Percentiles rank a stretch among this genome's conserved stretches.
Evolutionary conservation across 2,329 filamentous ascomycete genomes (phyloP).

Genomic region (Teratosphaeria pseudoeucalypti): DNA sequence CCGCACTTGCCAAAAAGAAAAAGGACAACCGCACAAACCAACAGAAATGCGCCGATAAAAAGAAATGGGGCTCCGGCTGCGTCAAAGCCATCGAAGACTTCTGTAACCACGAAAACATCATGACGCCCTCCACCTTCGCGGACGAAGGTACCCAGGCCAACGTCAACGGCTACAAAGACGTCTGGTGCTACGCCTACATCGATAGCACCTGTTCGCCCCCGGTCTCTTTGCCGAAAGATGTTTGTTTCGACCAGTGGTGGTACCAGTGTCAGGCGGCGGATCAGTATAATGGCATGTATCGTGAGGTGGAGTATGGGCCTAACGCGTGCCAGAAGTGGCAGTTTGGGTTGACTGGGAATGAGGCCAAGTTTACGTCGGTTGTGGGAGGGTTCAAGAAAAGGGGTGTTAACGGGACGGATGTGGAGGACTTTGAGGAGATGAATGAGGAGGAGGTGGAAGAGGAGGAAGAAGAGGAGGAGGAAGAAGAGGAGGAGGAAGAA

Average conservation of each 20-base stretch:
- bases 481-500: neutral
- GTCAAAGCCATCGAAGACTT: constrained; percentile 6
- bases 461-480: neutral
- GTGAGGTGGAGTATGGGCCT: neutral
- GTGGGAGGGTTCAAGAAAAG: neutral
- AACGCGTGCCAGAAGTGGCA: constrained; percentile 9
- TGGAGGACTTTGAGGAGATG: neutral
- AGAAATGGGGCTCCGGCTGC: constrained; percentile 1
- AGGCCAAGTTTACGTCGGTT: neutral
- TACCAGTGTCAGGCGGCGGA: constrained; percentile 7
- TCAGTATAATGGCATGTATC: neutral
- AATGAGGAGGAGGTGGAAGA: neutral
- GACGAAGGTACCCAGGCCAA: neutral
- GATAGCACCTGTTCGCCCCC: constrained; percentile 5
- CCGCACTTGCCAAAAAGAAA: neutral
- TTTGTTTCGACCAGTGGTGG: constrained; percentile 11
- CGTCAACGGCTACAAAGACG: neutral
- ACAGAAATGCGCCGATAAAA: constrained; percentile 3
- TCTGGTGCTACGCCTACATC: neutral
- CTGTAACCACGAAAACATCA: constrained; percentile 5
- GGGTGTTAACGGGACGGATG: neutral
- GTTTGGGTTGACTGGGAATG: neutral
- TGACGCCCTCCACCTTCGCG: constrained; percentile 5
- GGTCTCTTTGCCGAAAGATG: constrained; percentile 11
- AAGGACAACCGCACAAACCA: neutral